Percentiles rank a stretch among this genome's conserved stretches.
Conservation (phyloP, 352 stramenopile species). For the Pythium aquatile region DNA sequence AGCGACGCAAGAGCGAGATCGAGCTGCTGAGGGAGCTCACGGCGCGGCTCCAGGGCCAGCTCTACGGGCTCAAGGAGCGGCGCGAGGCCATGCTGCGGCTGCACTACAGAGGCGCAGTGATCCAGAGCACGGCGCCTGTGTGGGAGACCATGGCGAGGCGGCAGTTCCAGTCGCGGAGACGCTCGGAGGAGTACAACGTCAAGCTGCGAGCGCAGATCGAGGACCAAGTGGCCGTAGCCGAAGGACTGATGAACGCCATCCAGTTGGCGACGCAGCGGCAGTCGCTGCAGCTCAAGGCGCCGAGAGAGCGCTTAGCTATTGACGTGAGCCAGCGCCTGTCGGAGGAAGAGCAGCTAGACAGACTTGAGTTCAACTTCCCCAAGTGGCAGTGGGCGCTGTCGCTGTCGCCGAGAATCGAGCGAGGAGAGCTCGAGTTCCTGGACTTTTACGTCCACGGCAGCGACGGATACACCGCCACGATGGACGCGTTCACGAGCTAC, state of each 20-base stretch:
- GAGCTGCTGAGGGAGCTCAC: constrained; percentile 8
- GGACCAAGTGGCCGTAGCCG: constrained; percentile 6
- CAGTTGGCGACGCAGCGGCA: constrained; percentile 6
- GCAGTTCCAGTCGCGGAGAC: constrained; percentile 14
- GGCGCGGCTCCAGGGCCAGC: constrained; percentile 10
- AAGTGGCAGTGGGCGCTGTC: neutral
- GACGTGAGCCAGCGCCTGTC: constrained; percentile 4
- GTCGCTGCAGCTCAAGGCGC: neutral
- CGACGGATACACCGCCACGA: neutral
- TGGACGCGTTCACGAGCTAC: constrained; percentile 3
- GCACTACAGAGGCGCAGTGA: constrained; percentile 1
- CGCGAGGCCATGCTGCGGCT: constrained; percentile 8
- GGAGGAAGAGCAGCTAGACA: constrained; percentile 11
- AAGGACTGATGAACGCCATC: constrained; percentile 11
- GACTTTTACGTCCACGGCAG: neutral
- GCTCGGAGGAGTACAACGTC: constrained; percentile 5
- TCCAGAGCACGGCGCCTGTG: constrained; percentile 15
- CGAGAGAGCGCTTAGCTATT: neutral
- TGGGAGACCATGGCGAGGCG: constrained; percentile 24
- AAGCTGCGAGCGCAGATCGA: constrained; percentile 8
- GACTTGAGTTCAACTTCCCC: neutral
- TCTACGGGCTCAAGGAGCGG: neutral
- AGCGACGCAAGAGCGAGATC: constrained; percentile 23
- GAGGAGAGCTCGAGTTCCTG: neutral
- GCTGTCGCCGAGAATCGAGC: neutral